phyloP scores from a whole-genome alignment of 1,284 basidiomycete species.

The Melampsora larici-populina region DNA sequence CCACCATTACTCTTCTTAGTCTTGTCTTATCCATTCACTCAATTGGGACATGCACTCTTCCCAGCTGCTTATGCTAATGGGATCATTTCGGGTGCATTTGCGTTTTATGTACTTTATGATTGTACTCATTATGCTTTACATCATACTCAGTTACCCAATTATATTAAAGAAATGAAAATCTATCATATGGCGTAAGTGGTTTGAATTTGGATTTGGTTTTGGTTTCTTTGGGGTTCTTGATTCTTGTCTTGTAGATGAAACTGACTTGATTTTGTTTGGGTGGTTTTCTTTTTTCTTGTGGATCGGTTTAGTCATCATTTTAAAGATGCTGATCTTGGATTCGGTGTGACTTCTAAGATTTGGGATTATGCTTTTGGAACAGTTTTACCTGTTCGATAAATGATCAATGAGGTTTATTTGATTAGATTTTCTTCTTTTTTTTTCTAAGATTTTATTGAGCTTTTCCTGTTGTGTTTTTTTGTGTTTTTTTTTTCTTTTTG shows the following conservation, averaged over 20 bases:
- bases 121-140: conserved; percentile 54
- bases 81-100: conserved; percentile 83
- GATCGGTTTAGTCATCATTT: conserved; percentile 35
- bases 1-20: conserved; percentile 78
- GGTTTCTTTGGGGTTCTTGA: too few relatives aligned
- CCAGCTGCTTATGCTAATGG: conserved; percentile 83
- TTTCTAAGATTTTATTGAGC: not conserved
- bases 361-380: conserved; percentile 95
- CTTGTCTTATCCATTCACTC: conserved; percentile 83
- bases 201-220: too few relatives aligned
- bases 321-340: conserved; percentile 86
- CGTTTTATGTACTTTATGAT: conserved; percentile 63
- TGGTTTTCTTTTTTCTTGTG: too few relatives aligned
- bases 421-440: not conserved
- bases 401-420: too few relatives aligned
- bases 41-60: conserved; percentile 78
- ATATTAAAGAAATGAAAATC: conserved; percentile 87
- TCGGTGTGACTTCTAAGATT: conserved; percentile 89
- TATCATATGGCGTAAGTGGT: conserved; percentile 79
- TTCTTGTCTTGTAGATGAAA: too few relatives aligned
- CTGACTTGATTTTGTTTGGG: too few relatives aligned
- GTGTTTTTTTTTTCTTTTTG: too few relatives aligned
- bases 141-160: conserved; percentile 65
- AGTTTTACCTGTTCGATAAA: conserved; percentile 47
- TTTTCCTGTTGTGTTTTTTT: too few relatives aligned